These are phyloP conservation scores for Fusarium verrucosum DNA, from an alignment of 2,329 filamentous ascomycete species.

Conservation along the genomic window DNA sequence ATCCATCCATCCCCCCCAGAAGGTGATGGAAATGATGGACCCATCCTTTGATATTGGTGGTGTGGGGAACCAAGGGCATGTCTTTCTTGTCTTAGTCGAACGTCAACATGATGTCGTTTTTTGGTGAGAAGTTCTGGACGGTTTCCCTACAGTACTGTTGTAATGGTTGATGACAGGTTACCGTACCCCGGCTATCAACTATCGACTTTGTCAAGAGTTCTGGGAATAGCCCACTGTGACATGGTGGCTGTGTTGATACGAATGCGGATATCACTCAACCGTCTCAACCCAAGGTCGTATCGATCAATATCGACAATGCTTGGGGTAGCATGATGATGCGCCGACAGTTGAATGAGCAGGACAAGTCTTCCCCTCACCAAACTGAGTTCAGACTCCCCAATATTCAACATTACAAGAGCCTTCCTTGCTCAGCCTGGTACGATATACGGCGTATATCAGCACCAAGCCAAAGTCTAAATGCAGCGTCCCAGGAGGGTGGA, in stretches of 20 bases:
- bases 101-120: slow-evolving; percentile 36
- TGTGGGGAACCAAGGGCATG: slow-evolving; percentile 26
- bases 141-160: neutral
- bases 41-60: slow-evolving; percentile 19
- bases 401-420: neutral
- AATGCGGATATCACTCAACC: slow-evolving; percentile 11
- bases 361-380: neutral
- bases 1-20: no score
- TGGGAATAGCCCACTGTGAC: slow-evolving; percentile 18
- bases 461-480: slow-evolving; percentile 4
- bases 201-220: slow-evolving; percentile 7
- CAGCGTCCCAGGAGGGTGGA: slow-evolving; percentile 2
- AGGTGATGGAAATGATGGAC: slow-evolving; percentile 7
- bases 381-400: neutral
- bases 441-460: slow-evolving; percentile 27
- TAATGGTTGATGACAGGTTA: slow-evolving; percentile 1
- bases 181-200: slow-evolving; percentile 21
- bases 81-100: slow-evolving; percentile 24
- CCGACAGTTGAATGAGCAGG: neutral
- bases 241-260: slow-evolving; percentile 20
- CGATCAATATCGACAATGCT: neutral
- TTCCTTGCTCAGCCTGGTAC: slow-evolving; percentile 1
- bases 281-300: slow-evolving; percentile 4
- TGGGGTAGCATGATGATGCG: neutral
- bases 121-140: neutral